A percentile compares a stretch with the other conserved stretches of the same genome.
phyloP scores from a whole-genome alignment of 2,329 filamentous ascomycete genomes.

The Diaporthe eres region DNA sequence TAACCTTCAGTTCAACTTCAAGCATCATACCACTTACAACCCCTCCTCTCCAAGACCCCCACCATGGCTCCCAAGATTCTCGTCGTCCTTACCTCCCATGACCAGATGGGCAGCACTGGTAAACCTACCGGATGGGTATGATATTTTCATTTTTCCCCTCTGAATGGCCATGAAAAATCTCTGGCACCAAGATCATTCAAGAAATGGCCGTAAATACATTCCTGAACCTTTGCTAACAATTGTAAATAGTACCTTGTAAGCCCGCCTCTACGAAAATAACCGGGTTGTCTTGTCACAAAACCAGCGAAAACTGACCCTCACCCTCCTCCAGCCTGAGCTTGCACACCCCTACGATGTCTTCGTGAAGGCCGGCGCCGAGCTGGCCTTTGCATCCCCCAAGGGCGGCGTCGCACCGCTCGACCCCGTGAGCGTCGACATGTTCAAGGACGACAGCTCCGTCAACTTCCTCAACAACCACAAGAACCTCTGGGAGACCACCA shows the following conservation, averaged over 20 bases:
- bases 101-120: slow-evolving; percentile 62
- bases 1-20: background rate
- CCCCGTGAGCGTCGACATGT: slow-evolving; percentile 68
- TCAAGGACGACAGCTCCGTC: slow-evolving; percentile 67
- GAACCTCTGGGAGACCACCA: slow-evolving; percentile 74
- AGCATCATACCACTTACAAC: slow-evolving; percentile 9
- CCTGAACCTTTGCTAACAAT: background rate
- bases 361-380: slow-evolving; percentile 61
- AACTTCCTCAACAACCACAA: slow-evolving; percentile 70
- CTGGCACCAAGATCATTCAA: background rate
- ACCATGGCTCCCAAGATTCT: slow-evolving; percentile 73
- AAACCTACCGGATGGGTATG: slow-evolving; percentile 74
- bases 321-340: slow-evolving; percentile 66
- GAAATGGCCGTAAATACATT: background rate
- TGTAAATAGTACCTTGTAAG: slow-evolving; percentile 67
- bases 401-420: slow-evolving; percentile 75
- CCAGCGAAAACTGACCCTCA: slow-evolving; percentile 16
- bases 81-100: slow-evolving; percentile 77
- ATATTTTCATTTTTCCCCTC: background rate
- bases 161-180: background rate
- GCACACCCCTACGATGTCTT: slow-evolving; percentile 76
- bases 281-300: background rate
- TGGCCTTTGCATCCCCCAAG: slow-evolving; percentile 73
- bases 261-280: background rate
- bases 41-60: background rate